Conservation (phyloP, 23 red algal genomes). For the Gracilariopsis chorda region DNA sequence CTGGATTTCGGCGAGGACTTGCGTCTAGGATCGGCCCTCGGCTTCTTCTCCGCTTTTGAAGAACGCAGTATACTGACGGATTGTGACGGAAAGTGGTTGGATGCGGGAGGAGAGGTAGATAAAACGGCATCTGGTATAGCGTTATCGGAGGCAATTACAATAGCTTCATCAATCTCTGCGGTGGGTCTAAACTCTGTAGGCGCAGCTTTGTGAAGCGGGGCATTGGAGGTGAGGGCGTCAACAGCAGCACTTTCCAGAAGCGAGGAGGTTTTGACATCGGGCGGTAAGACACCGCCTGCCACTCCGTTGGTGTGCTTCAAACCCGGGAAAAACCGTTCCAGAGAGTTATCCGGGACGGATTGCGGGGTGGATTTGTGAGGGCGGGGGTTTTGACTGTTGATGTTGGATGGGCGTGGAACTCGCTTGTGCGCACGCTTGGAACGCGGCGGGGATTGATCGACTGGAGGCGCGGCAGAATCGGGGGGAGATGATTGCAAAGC, state of each 20-base stretch:
- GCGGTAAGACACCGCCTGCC: constrained; percentile 22
- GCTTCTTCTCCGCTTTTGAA: neutral
- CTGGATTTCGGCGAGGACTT: neutral
- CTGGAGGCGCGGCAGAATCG: neutral
- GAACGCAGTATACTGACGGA: neutral
- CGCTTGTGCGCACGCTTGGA: neutral
- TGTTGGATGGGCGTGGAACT: neutral
- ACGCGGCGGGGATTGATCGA: neutral
- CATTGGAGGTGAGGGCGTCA: constrained; percentile 7
- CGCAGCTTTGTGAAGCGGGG: neutral
- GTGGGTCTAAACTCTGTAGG: constrained; percentile 33
- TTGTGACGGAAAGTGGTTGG: neutral
- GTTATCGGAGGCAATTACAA: constrained; percentile 29
- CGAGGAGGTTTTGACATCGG: constrained; percentile 10
- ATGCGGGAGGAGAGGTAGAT: neutral
- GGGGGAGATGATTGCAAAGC: neutral
- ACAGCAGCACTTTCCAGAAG: constrained; percentile 12
- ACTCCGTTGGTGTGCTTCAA: constrained; percentile 51
- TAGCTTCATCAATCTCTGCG: constrained; percentile 26
- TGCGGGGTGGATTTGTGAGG: neutral
- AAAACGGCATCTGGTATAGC: constrained; percentile 11
- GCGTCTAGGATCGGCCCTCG: neutral
- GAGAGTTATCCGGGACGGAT: neutral
- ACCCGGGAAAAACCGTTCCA: constrained; percentile 46
- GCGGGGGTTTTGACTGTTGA: neutral